Base-by-base conservation (phyloP, 73 alveolate species). In the Stentor roeselii region DNA sequence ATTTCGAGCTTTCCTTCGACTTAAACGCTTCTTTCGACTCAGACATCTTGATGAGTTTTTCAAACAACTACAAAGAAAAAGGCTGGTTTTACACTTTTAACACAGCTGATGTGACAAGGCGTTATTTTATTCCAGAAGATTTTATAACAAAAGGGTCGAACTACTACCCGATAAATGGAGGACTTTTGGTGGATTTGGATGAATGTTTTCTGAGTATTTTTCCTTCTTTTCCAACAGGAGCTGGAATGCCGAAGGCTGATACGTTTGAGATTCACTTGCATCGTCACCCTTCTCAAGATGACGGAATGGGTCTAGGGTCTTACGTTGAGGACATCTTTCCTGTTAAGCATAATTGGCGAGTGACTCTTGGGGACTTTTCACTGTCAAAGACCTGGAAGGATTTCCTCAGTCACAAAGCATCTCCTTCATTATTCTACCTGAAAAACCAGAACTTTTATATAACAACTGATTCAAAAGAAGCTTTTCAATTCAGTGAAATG, bases 41-140 rank as follows among this genome's bases (percentile, higher is more conserved):
- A 11, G 67, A 50, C 21, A 50, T 50, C 21, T 50, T 50, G 6
- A 11, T 11, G 6, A 50, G 67, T 11, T 50, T 50, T 21, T 50
- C 6, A 11, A 6, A 50, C 6, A 50, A 11, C 21, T 50, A 50
- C 21, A 21, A 50, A 11, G 30, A 21, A 21, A 50, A 6, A 11
- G 67, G 67, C 67, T 67, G 80, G 80, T 32, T 67, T 21, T 32
- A 21, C 34, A 67, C 80, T 67, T 67, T 32, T 1, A 67, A 67
- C 34, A 21, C 80, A 30, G 80, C 41, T 14, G 41, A 67, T 67
- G 11, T 67, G 37, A n/a, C 27, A 40, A 32, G 34, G 2, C 21
- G 80, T 27, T 21, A 67, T 21, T 58, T 21, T 31, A 21, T 21
- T 58, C 74, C 15, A 58, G 74, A 58, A 58, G 27, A 31, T 2